phyloP scores from a whole-genome alignment of 2,329 filamentous ascomycete genomes.

The Hypoxylon sp. region DNA sequence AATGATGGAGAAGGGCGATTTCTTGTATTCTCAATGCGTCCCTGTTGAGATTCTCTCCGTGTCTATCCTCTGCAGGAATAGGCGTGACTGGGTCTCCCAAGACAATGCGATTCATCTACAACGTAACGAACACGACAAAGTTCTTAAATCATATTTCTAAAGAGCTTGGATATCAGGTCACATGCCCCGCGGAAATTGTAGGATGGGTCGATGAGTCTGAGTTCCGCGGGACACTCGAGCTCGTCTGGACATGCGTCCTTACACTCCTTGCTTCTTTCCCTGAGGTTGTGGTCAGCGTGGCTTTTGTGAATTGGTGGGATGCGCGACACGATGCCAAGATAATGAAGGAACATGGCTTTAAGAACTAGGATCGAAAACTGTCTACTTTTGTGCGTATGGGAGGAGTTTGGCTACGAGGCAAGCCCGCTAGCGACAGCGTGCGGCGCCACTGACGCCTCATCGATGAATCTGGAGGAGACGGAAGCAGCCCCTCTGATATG shows the following conservation, averaged over 20 bases:
- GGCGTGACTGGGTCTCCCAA: not conserved
- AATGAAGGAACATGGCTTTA: not conserved
- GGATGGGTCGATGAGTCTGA: not conserved
- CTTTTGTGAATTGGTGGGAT: slow-evolving; percentile 1
- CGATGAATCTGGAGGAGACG: not conserved
- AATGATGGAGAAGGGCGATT: not conserved
- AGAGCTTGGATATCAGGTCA: slow-evolving; percentile 1
- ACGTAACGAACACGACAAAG: not conserved
- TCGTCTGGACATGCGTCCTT: slow-evolving; percentile 1
- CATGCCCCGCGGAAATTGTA: not conserved
- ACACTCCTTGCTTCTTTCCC: slow-evolving; percentile 1
- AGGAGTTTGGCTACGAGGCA: slow-evolving; percentile 1
- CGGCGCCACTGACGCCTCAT: not conserved
- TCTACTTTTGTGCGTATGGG: not conserved
- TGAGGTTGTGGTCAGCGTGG: slow-evolving; percentile 2
- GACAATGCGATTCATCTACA: not conserved
- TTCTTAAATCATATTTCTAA: not conserved
- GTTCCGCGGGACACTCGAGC: not conserved
- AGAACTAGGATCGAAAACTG: not conserved
- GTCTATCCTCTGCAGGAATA: not conserved
- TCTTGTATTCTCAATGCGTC: not conserved
- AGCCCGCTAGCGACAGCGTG: too few relatives aligned
- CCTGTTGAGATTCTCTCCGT: not conserved
- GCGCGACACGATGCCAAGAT: not conserved
- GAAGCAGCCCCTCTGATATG: not conserved